Percentiles rank a stretch among this genome's conserved stretches.
Evolutionary conservation across 176 grass and related monocot genomes (phyloP).

Genomic region (Oryza glaberrima): DNA sequence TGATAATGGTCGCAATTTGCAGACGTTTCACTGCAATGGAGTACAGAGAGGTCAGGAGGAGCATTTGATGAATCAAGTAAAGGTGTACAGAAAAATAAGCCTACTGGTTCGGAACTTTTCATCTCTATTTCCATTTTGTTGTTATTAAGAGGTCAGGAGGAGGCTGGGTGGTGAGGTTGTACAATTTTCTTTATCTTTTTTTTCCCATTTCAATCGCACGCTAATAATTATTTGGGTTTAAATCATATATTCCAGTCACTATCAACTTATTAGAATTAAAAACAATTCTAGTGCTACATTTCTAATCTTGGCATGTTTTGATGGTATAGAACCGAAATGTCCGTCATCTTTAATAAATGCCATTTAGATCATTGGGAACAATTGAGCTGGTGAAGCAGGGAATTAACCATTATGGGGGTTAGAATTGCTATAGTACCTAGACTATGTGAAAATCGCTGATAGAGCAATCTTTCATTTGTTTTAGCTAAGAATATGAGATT

Average conservation of each 20-base stretch:
- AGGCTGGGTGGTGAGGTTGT: neutral
- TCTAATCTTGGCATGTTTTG: too few relatives aligned
- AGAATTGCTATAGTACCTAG: slow-evolving; percentile 5
- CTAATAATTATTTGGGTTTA: neutral
- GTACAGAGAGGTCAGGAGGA: neutral
- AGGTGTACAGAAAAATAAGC: neutral
- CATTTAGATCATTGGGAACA: neutral
- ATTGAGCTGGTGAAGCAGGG: neutral
- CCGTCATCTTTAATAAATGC: neutral
- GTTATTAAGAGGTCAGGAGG: neutral
- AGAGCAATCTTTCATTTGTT: neutral
- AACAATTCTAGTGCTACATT: neutral
- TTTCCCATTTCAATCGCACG: neutral
- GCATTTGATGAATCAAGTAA: neutral
- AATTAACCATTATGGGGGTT: neutral
- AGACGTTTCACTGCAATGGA: neutral
- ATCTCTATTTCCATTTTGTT: neutral
- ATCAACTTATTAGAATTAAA: neutral
- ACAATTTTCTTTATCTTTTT: neutral
- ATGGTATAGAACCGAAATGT: neutral
- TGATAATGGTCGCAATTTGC: neutral
- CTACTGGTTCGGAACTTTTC: neutral
- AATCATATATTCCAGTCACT: neutral
- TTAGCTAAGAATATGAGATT: neutral
- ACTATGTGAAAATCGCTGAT: neutral